Conservation (phyloP, 2,329 filamentous ascomycete species). For the Penicillium sp. region DNA sequence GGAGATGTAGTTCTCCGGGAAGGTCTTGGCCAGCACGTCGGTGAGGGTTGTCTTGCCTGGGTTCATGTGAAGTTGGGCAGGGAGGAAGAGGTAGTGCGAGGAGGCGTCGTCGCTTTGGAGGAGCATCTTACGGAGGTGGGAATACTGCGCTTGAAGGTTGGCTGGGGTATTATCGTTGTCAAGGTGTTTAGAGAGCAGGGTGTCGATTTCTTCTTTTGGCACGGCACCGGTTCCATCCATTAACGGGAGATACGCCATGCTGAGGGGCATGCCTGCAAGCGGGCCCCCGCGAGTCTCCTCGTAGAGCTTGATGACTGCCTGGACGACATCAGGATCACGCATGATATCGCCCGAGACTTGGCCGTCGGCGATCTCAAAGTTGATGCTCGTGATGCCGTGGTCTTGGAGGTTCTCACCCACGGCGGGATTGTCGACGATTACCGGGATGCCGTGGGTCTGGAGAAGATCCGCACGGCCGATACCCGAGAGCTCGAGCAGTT, state of each 20-base stretch:
- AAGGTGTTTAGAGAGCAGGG: slow-evolving; percentile 8
- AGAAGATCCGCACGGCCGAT: slow-evolving; percentile 52
- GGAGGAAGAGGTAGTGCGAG: slow-evolving; percentile 15
- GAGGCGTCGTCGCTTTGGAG: slow-evolving; percentile 7
- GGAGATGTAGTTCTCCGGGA: slow-evolving; percentile 21
- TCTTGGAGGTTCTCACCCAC: slow-evolving; percentile 55
- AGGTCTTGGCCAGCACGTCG: slow-evolving; percentile 12
- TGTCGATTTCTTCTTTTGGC: slow-evolving; percentile 2
- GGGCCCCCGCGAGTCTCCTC: slow-evolving; percentile 22
- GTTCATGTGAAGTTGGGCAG: slow-evolving; percentile 16
- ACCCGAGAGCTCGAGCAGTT: slow-evolving; percentile 60
- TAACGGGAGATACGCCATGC: slow-evolving; percentile 26
- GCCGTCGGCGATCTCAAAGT: slow-evolving; percentile 22
- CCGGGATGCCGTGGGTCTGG: slow-evolving; percentile 40
- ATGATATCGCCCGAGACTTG: slow-evolving; percentile 25
- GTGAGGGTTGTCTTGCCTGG: slow-evolving; percentile 12
- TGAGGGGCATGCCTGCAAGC: slow-evolving; percentile 23
- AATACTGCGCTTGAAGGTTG: slow-evolving; percentile 11
- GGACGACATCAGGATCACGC: slow-evolving; percentile 21
- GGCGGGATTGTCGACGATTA: slow-evolving; percentile 44
- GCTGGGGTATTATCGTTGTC: background rate
- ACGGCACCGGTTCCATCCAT: slow-evolving; percentile 21
- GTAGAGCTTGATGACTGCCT: slow-evolving; percentile 22
- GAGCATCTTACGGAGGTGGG: slow-evolving; percentile 13
- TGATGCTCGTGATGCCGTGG: slow-evolving; percentile 38